Percentiles rank a stretch among this genome's conserved stretches.
Evolutionary conservation across 139 green algal species (phyloP).

Genomic region (Haematococcus lacustris): DNA sequence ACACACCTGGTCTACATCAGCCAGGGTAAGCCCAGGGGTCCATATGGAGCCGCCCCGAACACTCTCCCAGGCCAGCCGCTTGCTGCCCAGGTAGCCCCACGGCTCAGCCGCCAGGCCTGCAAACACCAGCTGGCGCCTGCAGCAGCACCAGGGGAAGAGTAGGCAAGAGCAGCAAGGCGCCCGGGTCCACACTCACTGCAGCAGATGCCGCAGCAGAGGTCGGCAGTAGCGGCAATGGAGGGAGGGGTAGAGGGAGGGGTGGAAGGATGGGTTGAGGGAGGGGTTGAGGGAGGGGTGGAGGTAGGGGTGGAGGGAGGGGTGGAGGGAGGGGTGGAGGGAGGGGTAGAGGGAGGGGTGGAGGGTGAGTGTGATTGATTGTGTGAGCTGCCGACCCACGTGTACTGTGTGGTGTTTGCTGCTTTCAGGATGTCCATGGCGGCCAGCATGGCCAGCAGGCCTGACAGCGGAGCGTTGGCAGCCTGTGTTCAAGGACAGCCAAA

Average conservation of each 20-base stretch:
- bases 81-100: constrained; percentile 64
- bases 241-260: neutral
- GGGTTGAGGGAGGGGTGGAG: too few species aligned
- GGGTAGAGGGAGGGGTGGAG: too few species aligned
- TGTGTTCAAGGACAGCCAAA: constrained; percentile 12
- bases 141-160: constrained; percentile 1
- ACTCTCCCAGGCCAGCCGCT: constrained; percentile 66
- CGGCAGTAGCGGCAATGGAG: too few species aligned
- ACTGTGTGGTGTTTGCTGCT: neutral
- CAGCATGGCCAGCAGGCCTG: constrained; percentile 65
- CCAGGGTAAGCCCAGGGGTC: constrained; percentile 31
- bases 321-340: too few species aligned
- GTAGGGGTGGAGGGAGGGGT: too few species aligned
- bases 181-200: neutral
- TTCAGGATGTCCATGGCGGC: constrained; percentile 47
- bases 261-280: too few species aligned
- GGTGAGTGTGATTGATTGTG: too few species aligned
- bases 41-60: constrained; percentile 1
- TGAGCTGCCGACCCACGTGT: constrained; percentile 15
- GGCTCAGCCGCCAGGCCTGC: constrained; percentile 51
- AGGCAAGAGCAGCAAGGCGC: neutral
- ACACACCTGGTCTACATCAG: constrained; percentile 43
- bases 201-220: neutral
- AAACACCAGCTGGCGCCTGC: constrained; percentile 40
- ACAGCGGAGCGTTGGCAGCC: constrained; percentile 52